Base-by-base conservation (phyloP, 2,329 filamentous ascomycete genomes). In the Penicillium sp. region DNA sequence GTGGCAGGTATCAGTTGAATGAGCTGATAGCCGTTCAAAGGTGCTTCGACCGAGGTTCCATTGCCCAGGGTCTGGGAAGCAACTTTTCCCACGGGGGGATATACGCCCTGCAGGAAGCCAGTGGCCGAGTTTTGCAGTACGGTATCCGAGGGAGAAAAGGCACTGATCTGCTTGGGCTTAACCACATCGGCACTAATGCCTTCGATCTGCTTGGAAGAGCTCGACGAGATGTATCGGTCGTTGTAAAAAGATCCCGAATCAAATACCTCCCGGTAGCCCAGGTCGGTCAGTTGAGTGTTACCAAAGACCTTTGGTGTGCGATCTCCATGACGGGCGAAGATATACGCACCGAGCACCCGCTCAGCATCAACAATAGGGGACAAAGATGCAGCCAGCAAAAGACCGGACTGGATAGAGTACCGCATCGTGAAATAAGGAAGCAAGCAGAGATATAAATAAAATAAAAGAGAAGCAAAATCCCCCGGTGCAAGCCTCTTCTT, bases 311-410 rank as follows among this genome's bases (percentile, higher is more conserved):
- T 96, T 62, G 90, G 78, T 0, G 91, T 93, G 55, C 93, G 86
- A 75, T 97, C 93, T 57, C 93, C 93, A 78, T 97, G 93, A 45
- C 93, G 89, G 66, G 91, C 86, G 80, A 96, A 96, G 75, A 96
- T 86, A 75, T 93, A 94, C 45, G 88, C 86, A 52, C 91, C 92
- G 17, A 96, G 81, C 29, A 94, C 81, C 0, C 87, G 89, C 78
- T 96, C 90, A 21, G 74, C 75, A 8, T 70, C 65, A 17, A 62
- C 64, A n/a, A 73, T 41, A 4, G 67, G 60, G 25, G 66, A 49
- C 5, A 74, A 53, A 21, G 58, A 54, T 47, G 49, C 59, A 44
- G 67, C 67, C 60, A 73, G 57, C 29, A 72, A 44, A 17, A 71
- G 58, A 35, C 62, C 55, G 44, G 66, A 66, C 50, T 66, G 64